A percentile compares a stretch with the other conserved stretches of the same genome.
phyloP scores from a whole-genome alignment of 768 basidiomycete species.

The Agaricus blazei region DNA sequence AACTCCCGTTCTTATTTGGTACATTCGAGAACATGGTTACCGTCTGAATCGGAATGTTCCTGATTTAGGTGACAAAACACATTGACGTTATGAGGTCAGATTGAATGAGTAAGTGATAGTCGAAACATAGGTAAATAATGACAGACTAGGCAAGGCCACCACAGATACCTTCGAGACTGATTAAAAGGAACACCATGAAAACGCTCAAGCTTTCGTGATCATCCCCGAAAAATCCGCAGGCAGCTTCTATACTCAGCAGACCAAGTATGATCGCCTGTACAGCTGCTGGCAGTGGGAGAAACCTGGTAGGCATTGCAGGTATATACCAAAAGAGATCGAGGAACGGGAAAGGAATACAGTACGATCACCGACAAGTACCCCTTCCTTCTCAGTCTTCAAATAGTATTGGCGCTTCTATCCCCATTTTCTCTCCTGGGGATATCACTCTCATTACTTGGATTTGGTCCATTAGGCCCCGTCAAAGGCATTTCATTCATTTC shows the following conservation, averaged over 20 bases:
- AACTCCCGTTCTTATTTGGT: slow-evolving; percentile 79
- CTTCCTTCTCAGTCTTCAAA: slow-evolving; percentile 18
- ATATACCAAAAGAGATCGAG: slow-evolving; percentile 80
- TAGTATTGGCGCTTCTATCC: slow-evolving; percentile 16
- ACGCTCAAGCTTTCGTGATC: slow-evolving; percentile 38
- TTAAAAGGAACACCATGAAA: slow-evolving; percentile 63
- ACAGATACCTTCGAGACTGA: slow-evolving; percentile 87
- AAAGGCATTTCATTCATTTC: slow-evolving; percentile 18
- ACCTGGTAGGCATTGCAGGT: slow-evolving; percentile 63
- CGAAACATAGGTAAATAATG: slow-evolving; percentile 14
- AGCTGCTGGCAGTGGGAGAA: slow-evolving; percentile 73
- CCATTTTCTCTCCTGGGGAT: slow-evolving; percentile 23
- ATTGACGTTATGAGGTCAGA: slow-evolving; percentile 55
- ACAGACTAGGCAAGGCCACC: slow-evolving; percentile 89
- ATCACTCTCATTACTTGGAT: slow-evolving; percentile 28
- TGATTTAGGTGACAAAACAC: slow-evolving; percentile 83
- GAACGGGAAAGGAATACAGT: slow-evolving; percentile 88
- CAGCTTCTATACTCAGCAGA: slow-evolving; percentile 60
- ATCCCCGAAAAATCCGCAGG: slow-evolving; percentile 55
- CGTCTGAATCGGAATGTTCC: slow-evolving; percentile 47
- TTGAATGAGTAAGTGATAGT: neutral
- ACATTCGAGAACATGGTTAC: slow-evolving; percentile 48
- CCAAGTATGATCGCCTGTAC: slow-evolving; percentile 66
- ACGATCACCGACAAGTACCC: slow-evolving; percentile 30
- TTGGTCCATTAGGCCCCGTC: slow-evolving; percentile 26